Evolutionary conservation across 108 stramenopile genomes (phyloP).

Genomic region (Ochromonas danica): DNA sequence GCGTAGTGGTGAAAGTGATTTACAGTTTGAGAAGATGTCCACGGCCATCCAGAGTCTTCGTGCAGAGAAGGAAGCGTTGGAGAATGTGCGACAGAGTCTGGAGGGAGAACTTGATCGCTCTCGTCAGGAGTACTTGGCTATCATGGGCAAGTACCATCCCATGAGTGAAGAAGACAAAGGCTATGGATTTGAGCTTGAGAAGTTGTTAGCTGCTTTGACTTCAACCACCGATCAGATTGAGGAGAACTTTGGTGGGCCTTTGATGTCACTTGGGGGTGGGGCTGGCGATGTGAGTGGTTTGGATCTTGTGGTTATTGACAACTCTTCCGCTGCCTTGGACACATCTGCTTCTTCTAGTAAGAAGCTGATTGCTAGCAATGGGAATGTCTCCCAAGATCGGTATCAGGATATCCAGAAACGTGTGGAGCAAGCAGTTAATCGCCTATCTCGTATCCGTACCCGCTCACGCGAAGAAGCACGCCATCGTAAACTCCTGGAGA

Average conservation of each 20-base stretch:
- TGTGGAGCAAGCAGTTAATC: neutral
- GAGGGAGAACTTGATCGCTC: neutral
- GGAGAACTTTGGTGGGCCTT: too few relatives aligned
- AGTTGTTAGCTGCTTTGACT: neutral
- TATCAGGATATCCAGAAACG: too few relatives aligned
- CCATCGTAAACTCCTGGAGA: neutral
- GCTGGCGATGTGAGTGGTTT: too few relatives aligned
- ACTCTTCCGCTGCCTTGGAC: too few relatives aligned
- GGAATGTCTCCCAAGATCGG: too few relatives aligned
- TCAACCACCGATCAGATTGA: neutral
- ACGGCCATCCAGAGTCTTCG: neutral
- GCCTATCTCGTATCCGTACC: neutral
- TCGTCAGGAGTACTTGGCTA: neutral
- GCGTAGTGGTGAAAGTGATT: neutral
- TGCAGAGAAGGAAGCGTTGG: constrained; percentile 3
- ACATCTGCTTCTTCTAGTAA: too few relatives aligned
- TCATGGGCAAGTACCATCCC: neutral
- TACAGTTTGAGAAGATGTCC: neutral
- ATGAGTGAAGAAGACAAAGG: neutral
- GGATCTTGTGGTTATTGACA: too few relatives aligned
- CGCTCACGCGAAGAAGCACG: neutral
- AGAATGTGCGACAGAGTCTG: neutral
- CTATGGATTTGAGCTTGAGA: neutral
- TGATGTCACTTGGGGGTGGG: too few relatives aligned
- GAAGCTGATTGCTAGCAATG: too few relatives aligned